phyloP scores from a whole-genome alignment of 768 basidiomycete species.

The Amanita pseudoporphyria region DNA sequence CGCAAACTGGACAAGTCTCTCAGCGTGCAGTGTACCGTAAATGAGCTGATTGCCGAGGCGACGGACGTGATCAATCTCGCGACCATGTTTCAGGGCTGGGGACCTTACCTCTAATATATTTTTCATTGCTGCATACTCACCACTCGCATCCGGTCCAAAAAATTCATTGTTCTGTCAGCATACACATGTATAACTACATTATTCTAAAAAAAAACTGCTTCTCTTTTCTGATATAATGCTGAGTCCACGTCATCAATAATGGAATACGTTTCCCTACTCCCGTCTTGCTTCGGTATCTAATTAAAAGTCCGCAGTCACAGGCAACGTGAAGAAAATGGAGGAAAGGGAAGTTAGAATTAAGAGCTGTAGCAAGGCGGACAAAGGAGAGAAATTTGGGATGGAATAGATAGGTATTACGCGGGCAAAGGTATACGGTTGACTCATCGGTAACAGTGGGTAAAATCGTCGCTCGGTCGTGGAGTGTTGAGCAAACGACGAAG shows the following conservation, averaged over 20 bases:
- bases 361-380: not conserved
- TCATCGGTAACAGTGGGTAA: too few relatives aligned
- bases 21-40: constrained; percentile 90
- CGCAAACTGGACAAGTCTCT: constrained; percentile 77
- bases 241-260: not conserved
- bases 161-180: not conserved
- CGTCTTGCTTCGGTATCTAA: not conserved
- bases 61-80: constrained; percentile 69
- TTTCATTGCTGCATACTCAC: not conserved
- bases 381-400: not conserved
- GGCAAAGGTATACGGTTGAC: not conserved
- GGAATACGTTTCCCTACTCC: not conserved
- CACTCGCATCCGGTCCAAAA: not conserved
- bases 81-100: constrained; percentile 51
- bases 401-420: constrained; percentile 5
- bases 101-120: not conserved
- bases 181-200: constrained; percentile 5
- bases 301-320: not conserved
- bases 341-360: not conserved
- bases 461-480: not conserved
- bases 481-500: too few relatives aligned
- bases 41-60: constrained; percentile 85
- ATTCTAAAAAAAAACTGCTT: not conserved
- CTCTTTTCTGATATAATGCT: not conserved
- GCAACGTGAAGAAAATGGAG: not conserved